Conservation (phyloP, 768 basidiomycete genomes). For the Termitomyces sp. region DNA sequence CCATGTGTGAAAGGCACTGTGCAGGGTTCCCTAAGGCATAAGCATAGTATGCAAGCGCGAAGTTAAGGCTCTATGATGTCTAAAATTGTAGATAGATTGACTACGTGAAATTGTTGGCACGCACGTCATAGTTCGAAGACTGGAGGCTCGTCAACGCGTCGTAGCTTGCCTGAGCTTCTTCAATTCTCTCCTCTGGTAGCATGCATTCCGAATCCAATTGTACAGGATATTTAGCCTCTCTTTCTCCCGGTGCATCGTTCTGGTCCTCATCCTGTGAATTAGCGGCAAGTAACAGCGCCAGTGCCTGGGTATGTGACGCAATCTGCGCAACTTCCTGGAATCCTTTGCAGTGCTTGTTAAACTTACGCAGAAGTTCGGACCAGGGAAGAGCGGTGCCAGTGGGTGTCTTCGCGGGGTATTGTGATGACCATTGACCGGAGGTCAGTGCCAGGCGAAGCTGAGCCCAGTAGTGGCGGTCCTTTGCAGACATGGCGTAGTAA, state of each 20-base stretch:
- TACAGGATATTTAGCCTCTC: slow-evolving; percentile 29
- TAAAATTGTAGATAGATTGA: not conserved
- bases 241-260: slow-evolving; percentile 32
- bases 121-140: slow-evolving; percentile 50
- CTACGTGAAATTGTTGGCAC: slow-evolving; percentile 18
- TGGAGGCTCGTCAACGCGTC: slow-evolving; percentile 46
- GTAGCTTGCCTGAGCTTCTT: slow-evolving; percentile 54
- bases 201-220: slow-evolving; percentile 53
- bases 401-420: slow-evolving; percentile 53
- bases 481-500: slow-evolving; percentile 20
- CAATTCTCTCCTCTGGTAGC: slow-evolving; percentile 45
- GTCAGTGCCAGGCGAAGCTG: slow-evolving; percentile 69
- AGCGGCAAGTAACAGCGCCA: slow-evolving; percentile 51
- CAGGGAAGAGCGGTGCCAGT: slow-evolving; percentile 55
- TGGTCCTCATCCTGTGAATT: slow-evolving; percentile 50
- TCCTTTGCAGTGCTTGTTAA: slow-evolving; percentile 75
- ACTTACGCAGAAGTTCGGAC: slow-evolving; percentile 79
- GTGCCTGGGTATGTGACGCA: slow-evolving; percentile 59
- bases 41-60: slow-evolving; percentile 73
- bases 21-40: slow-evolving; percentile 67
- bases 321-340: slow-evolving; percentile 57
- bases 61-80: slow-evolving; percentile 50
- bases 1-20: slow-evolving; percentile 57
- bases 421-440: slow-evolving; percentile 66
- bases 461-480: slow-evolving; percentile 74